phyloP scores from a whole-genome alignment of 225 moss, liverwort and hornwort species.

The Thuidium tamariscinum region DNA sequence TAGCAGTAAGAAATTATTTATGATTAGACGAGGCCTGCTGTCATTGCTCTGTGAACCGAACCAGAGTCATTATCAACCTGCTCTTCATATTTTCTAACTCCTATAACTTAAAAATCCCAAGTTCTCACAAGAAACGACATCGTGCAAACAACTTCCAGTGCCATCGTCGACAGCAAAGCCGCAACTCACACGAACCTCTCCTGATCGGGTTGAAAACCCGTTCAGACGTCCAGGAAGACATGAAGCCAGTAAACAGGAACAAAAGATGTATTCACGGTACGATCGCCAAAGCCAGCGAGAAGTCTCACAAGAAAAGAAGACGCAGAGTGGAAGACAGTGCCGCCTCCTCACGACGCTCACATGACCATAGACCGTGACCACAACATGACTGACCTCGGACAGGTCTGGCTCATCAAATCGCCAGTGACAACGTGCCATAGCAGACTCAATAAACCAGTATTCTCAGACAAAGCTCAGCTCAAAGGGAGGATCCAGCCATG shows the following conservation, averaged over 20 bases:
- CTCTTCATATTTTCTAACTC: background rate
- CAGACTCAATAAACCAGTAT: background rate
- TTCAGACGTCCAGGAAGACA: background rate
- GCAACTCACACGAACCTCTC: background rate
- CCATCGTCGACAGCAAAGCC: background rate
- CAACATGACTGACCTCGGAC: slow-evolving; percentile 7
- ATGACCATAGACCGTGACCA: slow-evolving; percentile 5
- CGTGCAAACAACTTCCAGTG: background rate
- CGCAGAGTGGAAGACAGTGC: background rate
- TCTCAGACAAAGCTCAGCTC: background rate
- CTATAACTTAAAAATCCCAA: background rate
- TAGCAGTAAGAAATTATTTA: background rate
- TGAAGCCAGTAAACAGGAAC: background rate
- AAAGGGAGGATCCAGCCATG: background rate
- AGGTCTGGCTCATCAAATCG: background rate
- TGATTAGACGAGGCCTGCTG: background rate
- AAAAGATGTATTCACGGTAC: background rate
- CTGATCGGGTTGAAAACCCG: slow-evolving; percentile 1
- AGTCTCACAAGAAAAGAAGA: background rate
- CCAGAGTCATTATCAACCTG: background rate
- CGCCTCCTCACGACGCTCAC: slow-evolving; percentile 6
- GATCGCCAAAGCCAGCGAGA: background rate
- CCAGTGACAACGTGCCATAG: background rate
- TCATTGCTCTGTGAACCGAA: background rate
- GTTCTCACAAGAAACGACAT: background rate